phyloP scores from a whole-genome alignment of 2,329 filamentous ascomycete species.

The Fusarium algeriense region DNA sequence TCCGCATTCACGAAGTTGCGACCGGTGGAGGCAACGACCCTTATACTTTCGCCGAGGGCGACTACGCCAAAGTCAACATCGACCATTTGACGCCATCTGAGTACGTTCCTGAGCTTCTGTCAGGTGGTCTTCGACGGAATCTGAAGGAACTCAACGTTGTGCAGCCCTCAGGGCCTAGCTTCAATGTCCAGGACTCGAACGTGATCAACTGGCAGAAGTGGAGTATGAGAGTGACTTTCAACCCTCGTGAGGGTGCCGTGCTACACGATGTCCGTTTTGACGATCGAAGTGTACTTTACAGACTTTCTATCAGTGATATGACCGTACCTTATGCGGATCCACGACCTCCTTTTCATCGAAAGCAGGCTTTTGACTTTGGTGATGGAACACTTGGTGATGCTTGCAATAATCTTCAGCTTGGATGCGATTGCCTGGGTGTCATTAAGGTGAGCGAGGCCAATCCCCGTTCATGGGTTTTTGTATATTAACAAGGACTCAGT shows the following conservation, averaged over 20 bases:
- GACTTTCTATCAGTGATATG: slow-evolving; percentile 77
- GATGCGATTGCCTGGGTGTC: slow-evolving; percentile 76
- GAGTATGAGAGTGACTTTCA: slow-evolving; percentile 76
- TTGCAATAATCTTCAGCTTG: slow-evolving; percentile 74
- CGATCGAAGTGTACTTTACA: slow-evolving; percentile 72
- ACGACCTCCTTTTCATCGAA: slow-evolving; percentile 71
- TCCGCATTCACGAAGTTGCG: slow-evolving; percentile 52
- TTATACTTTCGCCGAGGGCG: neutral
- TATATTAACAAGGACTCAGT: slow-evolving; percentile 27
- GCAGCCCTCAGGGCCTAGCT: slow-evolving; percentile 55
- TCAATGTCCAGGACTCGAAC: slow-evolving; percentile 58
- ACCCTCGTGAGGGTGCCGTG: slow-evolving; percentile 75
- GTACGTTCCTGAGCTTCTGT: slow-evolving; percentile 58
- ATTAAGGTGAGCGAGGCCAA: slow-evolving; percentile 56
- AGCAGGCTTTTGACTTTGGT: slow-evolving; percentile 78
- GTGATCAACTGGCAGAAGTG: slow-evolving; percentile 72
- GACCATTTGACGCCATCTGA: slow-evolving; percentile 48
- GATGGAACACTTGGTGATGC: slow-evolving; percentile 73
- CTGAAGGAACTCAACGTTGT: slow-evolving; percentile 68
- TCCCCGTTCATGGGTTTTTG: rapidly evolving
- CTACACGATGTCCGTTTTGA: slow-evolving; percentile 77
- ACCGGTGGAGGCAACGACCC: slow-evolving; percentile 50
- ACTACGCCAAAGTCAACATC: slow-evolving; percentile 16
- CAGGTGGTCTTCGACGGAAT: slow-evolving; percentile 58
- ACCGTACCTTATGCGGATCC: slow-evolving; percentile 75